Conservation (phyloP, 441 rosid species). For the Populus hybrid region DNA sequence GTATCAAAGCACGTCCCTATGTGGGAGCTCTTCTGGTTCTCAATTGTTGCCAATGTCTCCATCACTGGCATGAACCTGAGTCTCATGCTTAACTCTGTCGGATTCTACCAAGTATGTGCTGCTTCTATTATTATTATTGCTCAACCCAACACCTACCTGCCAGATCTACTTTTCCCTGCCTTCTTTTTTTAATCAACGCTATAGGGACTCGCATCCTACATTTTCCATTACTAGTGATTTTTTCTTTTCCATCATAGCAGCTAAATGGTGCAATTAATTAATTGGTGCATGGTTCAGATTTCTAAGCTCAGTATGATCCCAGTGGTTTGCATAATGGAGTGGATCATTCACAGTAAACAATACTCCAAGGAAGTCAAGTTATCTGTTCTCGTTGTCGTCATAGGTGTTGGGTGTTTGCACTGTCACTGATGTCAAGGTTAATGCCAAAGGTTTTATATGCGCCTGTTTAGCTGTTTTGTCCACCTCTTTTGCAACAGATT, state of each 20-base stretch:
- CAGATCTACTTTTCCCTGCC: not conserved
- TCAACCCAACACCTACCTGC: not conserved
- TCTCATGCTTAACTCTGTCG: slow-evolving; percentile 96
- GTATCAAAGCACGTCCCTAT: slow-evolving; percentile 76
- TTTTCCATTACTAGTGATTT: not conserved
- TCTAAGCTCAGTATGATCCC: slow-evolving; percentile 98
- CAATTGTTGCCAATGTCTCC: slow-evolving; percentile 79
- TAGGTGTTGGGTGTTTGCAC: slow-evolving; percentile 97
- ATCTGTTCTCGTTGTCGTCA: slow-evolving; percentile 83
- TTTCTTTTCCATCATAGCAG: not conserved
- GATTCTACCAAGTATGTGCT: slow-evolving; percentile 75
- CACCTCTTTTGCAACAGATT: slow-evolving; percentile 92
- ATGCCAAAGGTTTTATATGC: slow-evolving; percentile 83
- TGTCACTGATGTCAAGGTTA: slow-evolving; percentile 91
- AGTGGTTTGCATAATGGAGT: slow-evolving; percentile 91
- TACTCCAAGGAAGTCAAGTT: slow-evolving; percentile 79
- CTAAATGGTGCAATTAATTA: not conserved
- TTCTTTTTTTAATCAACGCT: not conserved
- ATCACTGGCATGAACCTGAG: slow-evolving; percentile 94
- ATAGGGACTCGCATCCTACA: not conserved
- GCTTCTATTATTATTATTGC: not conserved
- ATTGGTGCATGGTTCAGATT: slow-evolving; percentile 40
- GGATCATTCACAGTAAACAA: slow-evolving; percentile 79
- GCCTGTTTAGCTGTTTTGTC: slow-evolving; percentile 76
- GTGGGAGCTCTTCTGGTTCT: slow-evolving; percentile 98